Conservation (phyloP, 140 eudicot species). For the Stevia rebaudiana region DNA sequence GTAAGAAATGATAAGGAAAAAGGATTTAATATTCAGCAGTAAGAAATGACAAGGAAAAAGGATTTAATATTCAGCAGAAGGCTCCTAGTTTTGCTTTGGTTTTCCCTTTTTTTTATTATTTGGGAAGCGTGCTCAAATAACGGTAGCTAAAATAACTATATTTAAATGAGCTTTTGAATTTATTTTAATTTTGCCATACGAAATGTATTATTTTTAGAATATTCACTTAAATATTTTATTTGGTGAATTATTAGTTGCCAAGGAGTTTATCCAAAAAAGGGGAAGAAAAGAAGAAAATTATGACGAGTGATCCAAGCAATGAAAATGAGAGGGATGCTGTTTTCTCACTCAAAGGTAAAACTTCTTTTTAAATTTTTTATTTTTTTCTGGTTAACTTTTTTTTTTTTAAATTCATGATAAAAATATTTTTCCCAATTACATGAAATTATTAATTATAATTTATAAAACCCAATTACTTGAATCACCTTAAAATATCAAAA, state of each 20-base stretch:
- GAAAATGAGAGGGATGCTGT: constrained; percentile 35
- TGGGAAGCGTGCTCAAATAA: background rate
- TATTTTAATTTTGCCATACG: background rate
- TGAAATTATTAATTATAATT: background rate
- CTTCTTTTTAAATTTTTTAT: background rate
- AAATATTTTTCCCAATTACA: no score
- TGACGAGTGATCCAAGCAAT: constrained; percentile 23
- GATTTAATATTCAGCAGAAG: background rate
- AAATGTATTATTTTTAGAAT: background rate
- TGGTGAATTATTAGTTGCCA: constrained; percentile 38
- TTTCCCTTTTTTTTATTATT: background rate
- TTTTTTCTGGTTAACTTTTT: no score
- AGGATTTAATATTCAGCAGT: background rate
- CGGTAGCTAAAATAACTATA: background rate
- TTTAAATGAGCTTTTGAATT: background rate
- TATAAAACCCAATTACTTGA: background rate
- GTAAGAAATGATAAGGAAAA: background rate
- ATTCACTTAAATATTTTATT: background rate
- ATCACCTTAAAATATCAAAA: background rate
- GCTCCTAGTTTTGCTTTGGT: background rate
- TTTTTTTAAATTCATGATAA: background rate
- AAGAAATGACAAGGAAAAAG: background rate
- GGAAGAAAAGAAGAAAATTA: constrained; percentile 32
- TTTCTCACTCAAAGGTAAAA: constrained; percentile 54
- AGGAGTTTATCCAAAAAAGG: constrained; percentile 60